Base-by-base conservation (phyloP, 1,284 basidiomycete species). In the Vanrija sp. region DNA sequence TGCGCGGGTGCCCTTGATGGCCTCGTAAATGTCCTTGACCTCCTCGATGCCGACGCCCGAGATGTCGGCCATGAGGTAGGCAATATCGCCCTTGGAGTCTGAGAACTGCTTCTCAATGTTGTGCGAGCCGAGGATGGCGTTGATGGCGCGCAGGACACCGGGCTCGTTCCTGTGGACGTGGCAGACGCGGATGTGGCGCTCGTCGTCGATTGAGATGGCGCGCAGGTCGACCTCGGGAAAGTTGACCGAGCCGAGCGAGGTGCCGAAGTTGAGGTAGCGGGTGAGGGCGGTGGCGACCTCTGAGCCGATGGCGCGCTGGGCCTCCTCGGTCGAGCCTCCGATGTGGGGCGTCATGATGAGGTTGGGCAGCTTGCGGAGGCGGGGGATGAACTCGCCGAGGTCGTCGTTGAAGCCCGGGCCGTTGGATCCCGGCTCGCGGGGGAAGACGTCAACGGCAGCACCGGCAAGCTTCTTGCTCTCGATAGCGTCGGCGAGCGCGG, bases 91-190 rank as follows among this genome's bases (percentile, higher is more conserved):
- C 79, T 92, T 92, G 52, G 90, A 93, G 74, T 98, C 94, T 18
- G 95, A 93, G 78, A 88, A 96, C 78, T 98, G 96, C 81, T 98
- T 98, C 80, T 97, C 94, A 72, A 99, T 95, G 78, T 99, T 98
- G 83, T 95, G 93, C 46, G 89, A 86, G 54, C 89, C 90, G 47
- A 98, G 80, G 51, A 82, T 80, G 67, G 95, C 89, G 83, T 99
- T 99, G 81, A 99, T 89, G 68, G 87, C 86, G 68, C 87, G 87
- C 71, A 99, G 86, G 49, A 98, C 94, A 83, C 95, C 95, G 45
- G 96, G 96, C 78, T 95, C 89, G 80, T 98, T 98, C 77, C 84
- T 85, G 82, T 99, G 95, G 49, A 98, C 90, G 78, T 98, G 87
- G 79, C 96, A 98, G 46, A 99, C 81, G 63, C 95, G 89, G 64